A percentile compares a stretch with the other conserved stretches of the same genome.
Evolutionary conservation across 495 filamentous ascomycete species (phyloP).

Genomic region (Annulohypoxylon moriforme): DNA sequence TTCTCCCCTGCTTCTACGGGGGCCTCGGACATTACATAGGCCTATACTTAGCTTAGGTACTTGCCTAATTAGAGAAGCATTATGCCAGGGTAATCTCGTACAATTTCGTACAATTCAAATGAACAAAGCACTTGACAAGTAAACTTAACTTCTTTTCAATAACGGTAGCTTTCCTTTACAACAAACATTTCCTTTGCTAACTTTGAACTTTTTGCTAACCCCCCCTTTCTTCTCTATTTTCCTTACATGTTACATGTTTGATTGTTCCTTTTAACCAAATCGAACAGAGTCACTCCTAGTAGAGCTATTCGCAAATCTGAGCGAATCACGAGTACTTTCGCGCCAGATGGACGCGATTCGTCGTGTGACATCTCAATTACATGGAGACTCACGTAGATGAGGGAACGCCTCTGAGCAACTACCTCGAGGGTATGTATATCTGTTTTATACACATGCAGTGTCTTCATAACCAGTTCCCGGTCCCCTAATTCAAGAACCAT

Average conservation of each 20-base stretch:
- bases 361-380: conserved; percentile 51
- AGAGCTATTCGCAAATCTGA: conserved; percentile 21
- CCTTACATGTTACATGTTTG: conserved; percentile 17
- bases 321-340: conserved; percentile 35
- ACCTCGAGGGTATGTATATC: conserved; percentile 82
- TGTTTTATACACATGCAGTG: conserved; percentile 16
- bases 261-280: conserved; percentile 17
- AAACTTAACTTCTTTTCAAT: conserved; percentile 13
- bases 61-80: conserved; percentile 41
- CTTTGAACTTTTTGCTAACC: background rate
- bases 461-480: background rate
- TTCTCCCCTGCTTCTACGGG: conserved; percentile 19
- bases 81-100: conserved; percentile 25
- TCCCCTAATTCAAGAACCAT: conserved; percentile 6
- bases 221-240: conserved; percentile 15
- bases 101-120: conserved; percentile 31
- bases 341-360: conserved; percentile 50
- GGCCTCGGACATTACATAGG: conserved; percentile 38
- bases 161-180: conserved; percentile 20
- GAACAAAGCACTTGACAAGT: conserved; percentile 39
- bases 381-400: conserved; percentile 96
- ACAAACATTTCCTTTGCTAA: conserved; percentile 18
- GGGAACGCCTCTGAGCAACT: conserved; percentile 90
- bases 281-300: conserved; percentile 6
- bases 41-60: conserved; percentile 23